Evolutionary conservation across 225 moss, liverwort and hornwort genomes (phyloP).

Genomic region (Polytrichum commune): DNA sequence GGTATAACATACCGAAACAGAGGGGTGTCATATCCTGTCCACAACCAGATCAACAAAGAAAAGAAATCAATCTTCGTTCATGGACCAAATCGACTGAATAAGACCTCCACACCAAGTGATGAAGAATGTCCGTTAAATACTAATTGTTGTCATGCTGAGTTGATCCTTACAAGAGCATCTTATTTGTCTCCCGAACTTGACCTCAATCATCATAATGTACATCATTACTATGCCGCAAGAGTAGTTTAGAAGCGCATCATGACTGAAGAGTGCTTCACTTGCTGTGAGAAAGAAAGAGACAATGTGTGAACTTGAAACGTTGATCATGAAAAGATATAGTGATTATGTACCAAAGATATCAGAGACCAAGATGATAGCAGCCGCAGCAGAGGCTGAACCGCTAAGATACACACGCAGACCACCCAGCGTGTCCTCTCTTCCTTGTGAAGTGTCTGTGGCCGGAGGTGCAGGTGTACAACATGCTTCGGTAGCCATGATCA

Average conservation of each 20-base stretch:
- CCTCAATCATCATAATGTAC: not conserved
- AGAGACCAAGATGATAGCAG: constrained; percentile 42
- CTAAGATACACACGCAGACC: constrained; percentile 40
- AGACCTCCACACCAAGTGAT: not conserved
- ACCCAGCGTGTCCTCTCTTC: constrained; percentile 34
- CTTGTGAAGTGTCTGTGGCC: constrained; percentile 18
- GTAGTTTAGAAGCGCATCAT: too few relatives aligned
- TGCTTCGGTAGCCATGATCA: constrained; percentile 32
- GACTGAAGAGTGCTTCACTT: too few relatives aligned
- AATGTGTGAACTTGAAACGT: not conserved
- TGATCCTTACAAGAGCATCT: not conserved
- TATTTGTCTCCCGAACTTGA: not conserved
- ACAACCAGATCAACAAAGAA: not conserved
- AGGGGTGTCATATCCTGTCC: constrained; percentile 28
- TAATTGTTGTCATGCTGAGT: not conserved
- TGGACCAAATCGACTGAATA: not conserved
- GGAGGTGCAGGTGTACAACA: constrained; percentile 74
- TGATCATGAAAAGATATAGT: too few relatives aligned
- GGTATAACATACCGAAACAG: constrained; percentile 18
- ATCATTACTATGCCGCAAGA: too few relatives aligned
- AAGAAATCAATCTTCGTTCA: not conserved
- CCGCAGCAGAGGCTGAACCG: constrained; percentile 31
- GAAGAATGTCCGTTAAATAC: not conserved
- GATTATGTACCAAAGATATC: constrained; percentile 50
- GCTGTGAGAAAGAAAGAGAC: not conserved